phyloP scores from a whole-genome alignment of 2,329 filamentous ascomycete species.

The Lithohypha guttulata region DNA sequence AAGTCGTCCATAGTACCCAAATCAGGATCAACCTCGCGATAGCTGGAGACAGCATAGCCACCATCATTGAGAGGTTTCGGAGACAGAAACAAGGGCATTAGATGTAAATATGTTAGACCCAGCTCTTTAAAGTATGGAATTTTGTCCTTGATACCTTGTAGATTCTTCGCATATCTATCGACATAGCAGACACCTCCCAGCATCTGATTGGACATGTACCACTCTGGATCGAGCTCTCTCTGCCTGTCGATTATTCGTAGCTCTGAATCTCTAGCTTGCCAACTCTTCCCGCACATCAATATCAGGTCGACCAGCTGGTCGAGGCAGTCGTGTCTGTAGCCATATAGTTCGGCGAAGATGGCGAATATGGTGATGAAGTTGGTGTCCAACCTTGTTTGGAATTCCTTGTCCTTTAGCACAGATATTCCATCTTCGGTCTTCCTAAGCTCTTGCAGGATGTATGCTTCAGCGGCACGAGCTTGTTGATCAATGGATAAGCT shows the following conservation, averaged over 20 bases:
- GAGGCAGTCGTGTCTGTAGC: constrained; percentile 19
- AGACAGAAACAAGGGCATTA: constrained; percentile 19
- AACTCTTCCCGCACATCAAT: constrained; percentile 18
- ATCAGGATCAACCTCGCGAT: constrained; percentile 17
- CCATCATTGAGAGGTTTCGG: constrained; percentile 19
- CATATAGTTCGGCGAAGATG: constrained; percentile 20
- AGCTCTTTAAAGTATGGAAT: constrained; percentile 21
- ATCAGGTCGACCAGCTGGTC: constrained; percentile 20
- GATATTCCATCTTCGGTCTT: constrained; percentile 14
- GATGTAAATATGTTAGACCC: constrained; percentile 19
- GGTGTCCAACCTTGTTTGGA: constrained; percentile 14
- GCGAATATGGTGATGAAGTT: constrained; percentile 21
- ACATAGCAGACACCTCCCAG: constrained; percentile 20
- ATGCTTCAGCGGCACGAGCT: constrained; percentile 18
- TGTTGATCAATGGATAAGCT: constrained; percentile 18
- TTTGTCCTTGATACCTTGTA: constrained; percentile 16
- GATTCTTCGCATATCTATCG: constrained; percentile 17
- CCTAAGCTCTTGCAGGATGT: constrained; percentile 18
- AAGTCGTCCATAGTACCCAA: constrained; percentile 17
- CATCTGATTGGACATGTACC: constrained; percentile 21
- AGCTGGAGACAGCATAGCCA: constrained; percentile 20
- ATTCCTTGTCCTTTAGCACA: constrained; percentile 16
- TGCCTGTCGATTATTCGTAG: constrained; percentile 15
- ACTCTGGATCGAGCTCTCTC: constrained; percentile 17
- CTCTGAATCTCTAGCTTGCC: constrained; percentile 15